phyloP scores from a whole-genome alignment of 768 basidiomycete species.

The Mycena chlorophos region DNA sequence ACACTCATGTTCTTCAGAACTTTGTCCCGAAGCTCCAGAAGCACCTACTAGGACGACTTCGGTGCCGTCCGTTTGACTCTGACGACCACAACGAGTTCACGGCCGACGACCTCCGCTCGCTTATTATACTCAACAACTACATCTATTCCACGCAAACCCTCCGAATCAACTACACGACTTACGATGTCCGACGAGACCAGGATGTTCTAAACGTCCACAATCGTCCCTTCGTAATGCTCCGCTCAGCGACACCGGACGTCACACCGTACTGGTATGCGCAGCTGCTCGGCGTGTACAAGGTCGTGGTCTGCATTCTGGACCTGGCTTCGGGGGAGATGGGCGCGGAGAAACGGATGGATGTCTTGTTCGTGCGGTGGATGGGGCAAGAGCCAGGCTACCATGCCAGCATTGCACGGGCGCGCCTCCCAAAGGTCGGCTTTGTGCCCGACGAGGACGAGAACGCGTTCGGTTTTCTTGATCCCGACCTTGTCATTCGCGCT shows the following conservation, averaged over 20 bases:
- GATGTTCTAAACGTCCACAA: slow-evolving; percentile 32
- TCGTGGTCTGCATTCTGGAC: slow-evolving; percentile 10
- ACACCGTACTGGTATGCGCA: slow-evolving; percentile 29
- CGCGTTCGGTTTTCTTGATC: slow-evolving; percentile 43
- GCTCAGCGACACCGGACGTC: slow-evolving; percentile 15
- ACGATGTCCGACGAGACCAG: slow-evolving; percentile 35
- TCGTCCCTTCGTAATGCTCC: slow-evolving; percentile 28
- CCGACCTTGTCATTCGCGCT: slow-evolving; percentile 31
- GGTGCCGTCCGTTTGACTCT: slow-evolving; percentile 27
- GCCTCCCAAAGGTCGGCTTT: slow-evolving; percentile 33
- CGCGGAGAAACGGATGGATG: slow-evolving; percentile 17
- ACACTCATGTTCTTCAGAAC: slow-evolving; percentile 13
- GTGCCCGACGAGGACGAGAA: slow-evolving; percentile 19
- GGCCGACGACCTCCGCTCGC: slow-evolving; percentile 20
- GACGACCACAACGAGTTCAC: slow-evolving; percentile 30
- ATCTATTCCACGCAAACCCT: slow-evolving; percentile 31
- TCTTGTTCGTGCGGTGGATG: slow-evolving; percentile 35
- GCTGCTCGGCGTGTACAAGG: slow-evolving; percentile 27
- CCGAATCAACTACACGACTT: slow-evolving; percentile 38
- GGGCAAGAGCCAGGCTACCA: slow-evolving; percentile 14
- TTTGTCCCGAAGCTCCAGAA: slow-evolving; percentile 36
- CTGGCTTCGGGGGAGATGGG: slow-evolving; percentile 1
- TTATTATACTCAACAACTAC: slow-evolving; percentile 23
- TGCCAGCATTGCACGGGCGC: slow-evolving; percentile 19
- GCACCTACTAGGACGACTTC: slow-evolving; percentile 34